These are phyloP conservation scores for Rubus idaeus DNA, from an alignment of 306 rosid species.

Conservation along the genomic window DNA sequence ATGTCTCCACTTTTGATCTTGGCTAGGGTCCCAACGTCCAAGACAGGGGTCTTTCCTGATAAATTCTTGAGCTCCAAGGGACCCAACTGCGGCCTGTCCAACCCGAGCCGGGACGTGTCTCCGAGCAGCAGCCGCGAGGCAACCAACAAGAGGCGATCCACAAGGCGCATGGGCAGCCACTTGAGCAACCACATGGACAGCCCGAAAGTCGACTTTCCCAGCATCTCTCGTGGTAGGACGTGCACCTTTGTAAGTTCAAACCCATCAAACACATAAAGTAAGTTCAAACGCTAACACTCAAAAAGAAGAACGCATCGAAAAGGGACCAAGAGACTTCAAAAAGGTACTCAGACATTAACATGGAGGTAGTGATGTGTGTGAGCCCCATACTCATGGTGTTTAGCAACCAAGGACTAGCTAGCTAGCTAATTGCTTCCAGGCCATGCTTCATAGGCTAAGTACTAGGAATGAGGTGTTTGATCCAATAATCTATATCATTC, in stretches of 20 bases:
- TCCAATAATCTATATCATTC: not conserved
- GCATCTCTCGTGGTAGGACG: conserved; percentile 96
- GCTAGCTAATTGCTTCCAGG: conserved; percentile 26
- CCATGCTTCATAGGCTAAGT: conserved; percentile 27
- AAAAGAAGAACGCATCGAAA: conserved; percentile 18
- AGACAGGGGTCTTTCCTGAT: conserved; percentile 94
- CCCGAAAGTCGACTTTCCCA: conserved; percentile 99
- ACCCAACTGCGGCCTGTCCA: conserved; percentile 86
- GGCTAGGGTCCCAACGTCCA: conserved; percentile 94
- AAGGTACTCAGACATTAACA: conserved; percentile 16
- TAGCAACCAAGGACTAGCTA: conserved; percentile 23
- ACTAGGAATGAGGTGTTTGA: not conserved
- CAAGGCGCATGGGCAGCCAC: conserved; percentile 84
- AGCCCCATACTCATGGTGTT: conserved; percentile 21
- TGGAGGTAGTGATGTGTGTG: conserved; percentile 31
- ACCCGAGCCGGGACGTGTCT: conserved; percentile 73
- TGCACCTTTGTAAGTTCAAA: conserved; percentile 60
- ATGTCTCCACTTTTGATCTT: conserved; percentile 84
- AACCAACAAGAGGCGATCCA: conserved; percentile 65
- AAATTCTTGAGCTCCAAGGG: conserved; percentile 87
- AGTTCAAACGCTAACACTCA: conserved; percentile 11
- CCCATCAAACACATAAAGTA: conserved; percentile 21
- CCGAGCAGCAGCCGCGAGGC: conserved; percentile 82
- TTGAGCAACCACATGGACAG: conserved; percentile 96
- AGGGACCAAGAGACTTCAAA: conserved; percentile 19